Conservation (phyloP, 441 rosid species). For the Capsella rubella region DNA sequence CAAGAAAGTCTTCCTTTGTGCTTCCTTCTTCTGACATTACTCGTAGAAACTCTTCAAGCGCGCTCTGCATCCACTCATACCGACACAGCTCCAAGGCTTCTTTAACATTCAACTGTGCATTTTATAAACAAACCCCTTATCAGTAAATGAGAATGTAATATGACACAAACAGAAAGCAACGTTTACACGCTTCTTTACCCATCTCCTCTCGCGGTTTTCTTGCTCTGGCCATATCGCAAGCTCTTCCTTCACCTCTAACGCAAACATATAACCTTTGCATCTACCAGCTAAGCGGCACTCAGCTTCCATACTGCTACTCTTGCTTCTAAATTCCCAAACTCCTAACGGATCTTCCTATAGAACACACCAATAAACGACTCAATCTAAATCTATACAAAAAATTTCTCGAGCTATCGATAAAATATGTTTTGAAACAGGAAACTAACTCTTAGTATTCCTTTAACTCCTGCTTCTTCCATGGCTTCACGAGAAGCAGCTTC, state of each 20-base stretch:
- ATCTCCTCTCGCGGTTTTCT: slow-evolving; percentile 62
- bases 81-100: slow-evolving; percentile 75
- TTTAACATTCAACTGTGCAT: slow-evolving; percentile 57
- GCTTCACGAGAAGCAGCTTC: slow-evolving; percentile 97
- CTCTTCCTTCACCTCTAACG: slow-evolving; percentile 81
- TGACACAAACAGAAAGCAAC: not conserved
- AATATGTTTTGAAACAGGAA: not conserved
- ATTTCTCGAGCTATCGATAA: not conserved
- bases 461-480: slow-evolving; percentile 90
- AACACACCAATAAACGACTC: slow-evolving; percentile 5
- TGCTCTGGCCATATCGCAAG: slow-evolving; percentile 82
- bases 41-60: slow-evolving; percentile 60
- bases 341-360: slow-evolving; percentile 71
- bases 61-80: slow-evolving; percentile 84
- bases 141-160: not conserved
- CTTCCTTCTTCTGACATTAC: slow-evolving; percentile 44
- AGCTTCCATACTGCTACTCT: slow-evolving; percentile 62
- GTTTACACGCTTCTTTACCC: slow-evolving; percentile 50
- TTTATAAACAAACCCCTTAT: not conserved
- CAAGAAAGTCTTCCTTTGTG: slow-evolving; percentile 19
- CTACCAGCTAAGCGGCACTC: slow-evolving; percentile 58
- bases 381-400: not conserved
- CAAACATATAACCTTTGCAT: slow-evolving; percentile 85
- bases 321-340: slow-evolving; percentile 87
- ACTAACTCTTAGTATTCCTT: slow-evolving; percentile 71